phyloP scores from a whole-genome alignment of 176 grass and related monocot species.

The Oryza punctata region DNA sequence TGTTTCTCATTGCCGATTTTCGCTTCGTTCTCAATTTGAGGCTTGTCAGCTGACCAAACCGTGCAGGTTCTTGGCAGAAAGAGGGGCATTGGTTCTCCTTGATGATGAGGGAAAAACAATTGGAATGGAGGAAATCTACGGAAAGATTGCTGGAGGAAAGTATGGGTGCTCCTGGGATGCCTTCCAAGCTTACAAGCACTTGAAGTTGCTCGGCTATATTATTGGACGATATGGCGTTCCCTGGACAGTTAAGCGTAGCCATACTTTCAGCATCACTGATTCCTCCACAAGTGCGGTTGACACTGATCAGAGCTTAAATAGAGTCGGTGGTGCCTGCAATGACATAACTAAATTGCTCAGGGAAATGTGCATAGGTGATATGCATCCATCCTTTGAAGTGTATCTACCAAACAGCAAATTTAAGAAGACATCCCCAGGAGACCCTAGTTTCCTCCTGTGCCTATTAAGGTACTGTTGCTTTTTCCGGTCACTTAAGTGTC shows the following conservation, averaged over 20 bases:
- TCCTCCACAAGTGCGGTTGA: neutral
- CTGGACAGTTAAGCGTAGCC: conserved; percentile 61
- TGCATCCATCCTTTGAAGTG: conserved; percentile 63
- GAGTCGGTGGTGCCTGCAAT: conserved; percentile 3
- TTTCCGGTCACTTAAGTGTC: neutral
- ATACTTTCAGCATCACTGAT: conserved; percentile 25
- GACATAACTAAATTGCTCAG: conserved; percentile 50
- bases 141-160: conserved; percentile 49
- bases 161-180: conserved; percentile 58
- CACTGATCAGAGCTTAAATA: conserved; percentile 4
- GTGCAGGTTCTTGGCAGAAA: conserved; percentile 83
- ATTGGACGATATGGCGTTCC: conserved; percentile 63
- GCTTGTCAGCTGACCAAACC: conserved; percentile 17
- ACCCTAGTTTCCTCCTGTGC: conserved; percentile 65
- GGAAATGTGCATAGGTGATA: conserved; percentile 47
- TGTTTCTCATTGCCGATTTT: neutral
- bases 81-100: conserved; percentile 64
- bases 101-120: conserved; percentile 42
- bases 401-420: conserved; percentile 89
- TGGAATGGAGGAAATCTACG: conserved; percentile 49
- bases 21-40: neutral
- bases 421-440: conserved; percentile 72
- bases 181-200: conserved; percentile 75
- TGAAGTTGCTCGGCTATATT: conserved; percentile 92
- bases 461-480: conserved; percentile 56